A percentile compares a stretch with the other conserved stretches of the same genome.
phyloP scores from a whole-genome alignment of 352 stramenopile genomes.

The Globisporangium lucens region DNA sequence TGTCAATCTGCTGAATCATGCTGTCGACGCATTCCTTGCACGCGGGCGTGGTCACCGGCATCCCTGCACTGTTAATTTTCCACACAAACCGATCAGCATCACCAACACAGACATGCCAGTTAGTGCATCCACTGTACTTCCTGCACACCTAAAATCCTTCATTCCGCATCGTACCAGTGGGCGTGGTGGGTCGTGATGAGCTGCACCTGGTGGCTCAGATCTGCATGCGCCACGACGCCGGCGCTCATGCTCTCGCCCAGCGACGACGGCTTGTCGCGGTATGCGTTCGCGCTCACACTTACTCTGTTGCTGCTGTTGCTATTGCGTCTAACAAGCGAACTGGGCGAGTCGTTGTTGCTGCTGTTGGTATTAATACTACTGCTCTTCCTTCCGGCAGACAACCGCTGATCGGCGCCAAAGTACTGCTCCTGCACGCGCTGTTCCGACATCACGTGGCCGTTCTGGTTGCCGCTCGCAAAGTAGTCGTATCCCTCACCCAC shows the following conservation, averaged over 20 bases:
- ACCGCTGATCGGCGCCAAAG: constrained; percentile 28
- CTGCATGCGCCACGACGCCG: constrained; percentile 55
- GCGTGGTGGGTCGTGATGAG: constrained; percentile 66
- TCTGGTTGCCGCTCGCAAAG: constrained; percentile 14
- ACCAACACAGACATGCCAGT: too few species aligned
- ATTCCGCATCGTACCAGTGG: constrained; percentile 43
- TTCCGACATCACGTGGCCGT: constrained; percentile 5
- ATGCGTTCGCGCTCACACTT: constrained; percentile 23
- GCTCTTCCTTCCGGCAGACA: background rate
- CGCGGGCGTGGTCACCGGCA: constrained; percentile 57
- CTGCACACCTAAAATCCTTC: too few species aligned
- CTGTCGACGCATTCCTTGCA: constrained; percentile 76
- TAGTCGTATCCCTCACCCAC: constrained; percentile 12
- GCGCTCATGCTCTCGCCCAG: constrained; percentile 63
- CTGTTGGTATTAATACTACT: constrained; percentile 4
- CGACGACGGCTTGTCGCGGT: constrained; percentile 16
- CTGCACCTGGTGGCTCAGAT: constrained; percentile 71
- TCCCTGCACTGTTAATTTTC: constrained; percentile 34
- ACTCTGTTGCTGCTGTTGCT: constrained; percentile 15
- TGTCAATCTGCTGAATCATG: constrained; percentile 74
- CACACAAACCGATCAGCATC: too few species aligned
- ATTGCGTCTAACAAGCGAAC: constrained; percentile 21
- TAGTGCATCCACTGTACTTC: too few species aligned
- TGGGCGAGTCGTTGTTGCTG: constrained; percentile 16
- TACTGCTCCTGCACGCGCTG: constrained; percentile 20